Evolutionary conservation across 2,329 filamentous ascomycete species (phyloP).

Genomic region (Sporothrix globosa): DNA sequence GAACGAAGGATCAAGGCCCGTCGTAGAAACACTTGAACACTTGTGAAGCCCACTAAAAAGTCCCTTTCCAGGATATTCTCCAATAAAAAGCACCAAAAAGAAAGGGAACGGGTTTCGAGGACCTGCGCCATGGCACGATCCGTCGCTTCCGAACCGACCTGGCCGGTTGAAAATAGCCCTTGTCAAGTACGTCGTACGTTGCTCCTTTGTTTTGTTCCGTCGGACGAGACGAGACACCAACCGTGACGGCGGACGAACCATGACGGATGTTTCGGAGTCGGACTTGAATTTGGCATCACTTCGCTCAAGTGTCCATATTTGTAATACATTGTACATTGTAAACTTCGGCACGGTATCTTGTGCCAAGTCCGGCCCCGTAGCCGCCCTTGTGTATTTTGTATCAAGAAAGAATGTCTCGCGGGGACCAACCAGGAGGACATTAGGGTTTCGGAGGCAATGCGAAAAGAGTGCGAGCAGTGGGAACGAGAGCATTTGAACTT

Average conservation of each 20-base stretch:
- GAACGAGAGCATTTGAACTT: background rate
- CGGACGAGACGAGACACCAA: background rate
- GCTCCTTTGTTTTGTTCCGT: background rate
- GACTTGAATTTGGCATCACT: background rate
- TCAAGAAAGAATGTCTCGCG: background rate
- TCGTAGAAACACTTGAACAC: background rate
- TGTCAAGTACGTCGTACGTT: background rate
- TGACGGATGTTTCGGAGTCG: constrained; percentile 7
- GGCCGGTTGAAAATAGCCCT: background rate
- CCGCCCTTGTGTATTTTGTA: background rate
- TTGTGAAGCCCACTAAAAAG: background rate
- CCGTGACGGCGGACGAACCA: background rate
- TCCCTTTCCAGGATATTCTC: background rate
- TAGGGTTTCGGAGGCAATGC: background rate
- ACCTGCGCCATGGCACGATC: constrained; percentile 12
- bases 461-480: background rate
- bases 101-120: background rate
- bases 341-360: background rate
- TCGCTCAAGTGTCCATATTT: background rate
- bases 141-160: constrained; percentile 10
- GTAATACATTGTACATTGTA: too few relatives aligned
- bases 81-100: background rate
- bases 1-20: background rate
- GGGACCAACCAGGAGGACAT: background rate
- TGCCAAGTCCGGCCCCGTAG: background rate